Percentiles rank a stretch among this genome's conserved stretches.
Evolutionary conservation across 1,139 yeast genomes (phyloP).

Genomic region (Debaryomycetaceae sp.): DNA sequence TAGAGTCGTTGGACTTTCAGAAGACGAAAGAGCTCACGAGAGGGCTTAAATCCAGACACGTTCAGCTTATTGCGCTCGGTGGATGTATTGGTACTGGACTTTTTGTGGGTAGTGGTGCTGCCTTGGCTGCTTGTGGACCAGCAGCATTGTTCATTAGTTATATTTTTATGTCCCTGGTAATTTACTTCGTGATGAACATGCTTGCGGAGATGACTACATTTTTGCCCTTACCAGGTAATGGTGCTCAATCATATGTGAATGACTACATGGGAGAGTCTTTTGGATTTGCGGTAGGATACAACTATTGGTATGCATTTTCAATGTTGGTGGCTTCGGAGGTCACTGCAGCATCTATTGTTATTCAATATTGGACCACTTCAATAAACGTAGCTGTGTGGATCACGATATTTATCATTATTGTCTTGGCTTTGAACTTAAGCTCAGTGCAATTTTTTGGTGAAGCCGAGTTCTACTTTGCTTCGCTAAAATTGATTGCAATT

Average conservation of each 20-base stretch:
- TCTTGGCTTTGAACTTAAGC: slow-evolving; percentile 37
- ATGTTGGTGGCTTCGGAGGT: slow-evolving; percentile 50
- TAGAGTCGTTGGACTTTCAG: slow-evolving; percentile 13
- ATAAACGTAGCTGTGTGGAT: slow-evolving; percentile 56
- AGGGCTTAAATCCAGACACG: slow-evolving; percentile 38
- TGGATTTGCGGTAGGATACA: slow-evolving; percentile 49
- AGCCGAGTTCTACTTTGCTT: slow-evolving; percentile 64
- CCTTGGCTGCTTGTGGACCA: slow-evolving; percentile 48
- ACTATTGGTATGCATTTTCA: slow-evolving; percentile 49
- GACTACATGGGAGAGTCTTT: slow-evolving; percentile 34
- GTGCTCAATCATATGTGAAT: slow-evolving; percentile 36
- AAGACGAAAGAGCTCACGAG: slow-evolving; percentile 23
- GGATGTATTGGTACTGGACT: slow-evolving; percentile 44
- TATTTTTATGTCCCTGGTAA: slow-evolving; percentile 47
- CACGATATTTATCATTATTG: slow-evolving; percentile 41
- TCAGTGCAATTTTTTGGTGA: slow-evolving; percentile 60
- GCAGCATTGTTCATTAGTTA: slow-evolving; percentile 48
- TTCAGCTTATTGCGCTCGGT: slow-evolving; percentile 36
- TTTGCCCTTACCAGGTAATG: slow-evolving; percentile 50
- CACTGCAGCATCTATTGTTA: slow-evolving; percentile 50
- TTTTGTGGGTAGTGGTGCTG: slow-evolving; percentile 48
- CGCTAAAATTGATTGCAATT: slow-evolving; percentile 44
- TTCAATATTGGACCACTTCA: slow-evolving; percentile 54
- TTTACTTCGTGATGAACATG: slow-evolving; percentile 55
- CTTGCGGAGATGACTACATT: slow-evolving; percentile 63